phyloP scores from a whole-genome alignment of 176 grass and related monocot species.

The Triticum aestivum region IWGSC_CS_RefSeq_v2.1 NC_057804.1:77337159-77337658 shows the following conservation, averaged over 20 bases:
- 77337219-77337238: slow-evolving; percentile 44
- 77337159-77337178: slow-evolving; percentile 62
- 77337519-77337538: not conserved
- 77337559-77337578: slow-evolving; percentile 5
- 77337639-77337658: slow-evolving; percentile 33
- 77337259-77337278: not conserved
- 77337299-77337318: slow-evolving; percentile 77
- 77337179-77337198: slow-evolving; percentile 47
- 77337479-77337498: slow-evolving; percentile 48
- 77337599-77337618: slow-evolving; percentile 57
- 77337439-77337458: slow-evolving; percentile 29
- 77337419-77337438: slow-evolving; percentile 19
- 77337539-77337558: slow-evolving; percentile 19
- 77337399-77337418: slow-evolving; percentile 42
- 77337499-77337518: slow-evolving; percentile 47
- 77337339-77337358: slow-evolving; percentile 67
- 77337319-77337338: slow-evolving; percentile 66
- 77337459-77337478: slow-evolving; percentile 59
- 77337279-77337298: not conserved
- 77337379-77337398: slow-evolving; percentile 67
- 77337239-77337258: not conserved
- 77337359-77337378: slow-evolving; percentile 75
- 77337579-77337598: slow-evolving; percentile 37
- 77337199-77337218: slow-evolving; percentile 59
- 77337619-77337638: slow-evolving; percentile 69